A percentile compares a stretch with the other conserved stretches of the same genome.
Evolutionary conservation across 2,329 filamentous ascomycete genomes (phyloP).

Genomic region (Fusarium pseudograminearum): DNA sequence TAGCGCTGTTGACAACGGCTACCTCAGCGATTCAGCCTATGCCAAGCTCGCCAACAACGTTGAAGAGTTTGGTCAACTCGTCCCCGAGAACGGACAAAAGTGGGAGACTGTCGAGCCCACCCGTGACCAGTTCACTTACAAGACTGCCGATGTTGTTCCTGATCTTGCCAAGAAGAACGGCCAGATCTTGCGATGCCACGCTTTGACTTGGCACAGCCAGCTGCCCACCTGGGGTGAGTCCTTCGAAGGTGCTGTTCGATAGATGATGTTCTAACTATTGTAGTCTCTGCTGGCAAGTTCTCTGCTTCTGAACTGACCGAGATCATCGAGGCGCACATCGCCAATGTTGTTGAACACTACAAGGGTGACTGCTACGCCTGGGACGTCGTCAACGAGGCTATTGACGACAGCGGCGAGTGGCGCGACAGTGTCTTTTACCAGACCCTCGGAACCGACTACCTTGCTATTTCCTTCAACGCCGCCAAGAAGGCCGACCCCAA

Average conservation of each 20-base stretch:
- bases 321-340: constrained; percentile 67
- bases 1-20: constrained; percentile 71
- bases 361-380: constrained; percentile 71
- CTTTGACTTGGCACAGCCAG: constrained; percentile 61
- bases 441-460: constrained; percentile 67
- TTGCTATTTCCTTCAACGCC: constrained; percentile 68
- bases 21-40: constrained; percentile 67
- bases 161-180: constrained; percentile 61
- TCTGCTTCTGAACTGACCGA: constrained; percentile 67
- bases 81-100: constrained; percentile 72
- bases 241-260: accelerated
- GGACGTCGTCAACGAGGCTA: constrained; percentile 75
- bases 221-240: constrained; percentile 48
- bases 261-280: neutral
- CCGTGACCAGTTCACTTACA: constrained; percentile 68
- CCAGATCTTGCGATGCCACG: constrained; percentile 72
- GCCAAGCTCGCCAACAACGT: constrained; percentile 64
- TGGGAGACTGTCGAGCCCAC: constrained; percentile 73
- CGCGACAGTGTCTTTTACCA: constrained; percentile 66
- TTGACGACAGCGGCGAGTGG: constrained; percentile 68
- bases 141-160: constrained; percentile 65
- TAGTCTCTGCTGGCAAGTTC: constrained; percentile 58
- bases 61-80: constrained; percentile 73
- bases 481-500: constrained; percentile 65
- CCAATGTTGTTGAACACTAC: constrained; percentile 68